Evolutionary conservation across 2,329 filamentous ascomycete genomes (phyloP), one percentile per base, ranked within the genome.

Genomic region (Didymella pomorum): DNA sequence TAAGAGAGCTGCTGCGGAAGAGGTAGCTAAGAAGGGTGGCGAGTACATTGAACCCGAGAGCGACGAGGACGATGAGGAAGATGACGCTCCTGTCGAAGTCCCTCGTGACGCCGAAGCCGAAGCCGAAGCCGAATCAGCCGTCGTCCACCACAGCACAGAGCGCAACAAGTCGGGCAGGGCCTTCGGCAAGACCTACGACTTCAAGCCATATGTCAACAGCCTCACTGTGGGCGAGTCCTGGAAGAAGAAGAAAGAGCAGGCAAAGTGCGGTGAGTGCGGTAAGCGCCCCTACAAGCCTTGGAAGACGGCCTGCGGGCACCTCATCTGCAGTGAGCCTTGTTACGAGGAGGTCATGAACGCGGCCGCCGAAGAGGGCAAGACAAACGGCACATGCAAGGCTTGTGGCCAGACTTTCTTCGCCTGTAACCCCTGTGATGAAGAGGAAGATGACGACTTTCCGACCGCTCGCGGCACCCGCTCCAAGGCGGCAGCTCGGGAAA

Each of bases 251-350:
- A 56, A 72, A 66, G 16, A 86, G 80, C 71, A 66, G 65, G 16
- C 76, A 67, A 60, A 67, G 2, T 87, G 85, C 66, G 63, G 68
- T 2, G 60, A 66, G 0, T 87, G 86, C 61, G 67, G 2, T 63
- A 50, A 60, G 21, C 47, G 70, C 0, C 82, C 82, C 0, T 63
- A 70, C 0, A 62, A 78, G 0, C 76, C 82, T 0, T 70, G 77
- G 10, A 73, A 84, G 28, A 84, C 84, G 0, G 72, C 78, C 4
- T 89, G 86, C 66, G 74, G 78, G 16, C 86, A 89, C 59, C 70
- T 87, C 5, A 85, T 85, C 62, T 89, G 86, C 41, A 43, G 41
- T 70, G 14, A n/a, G 0, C 55, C 69, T 1, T 68, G 73, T 0
- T 88, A 86, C 62, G 72, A 85, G 8, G 51, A 67, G 2, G 63